A percentile compares a stretch with the other conserved stretches of the same genome.
These are phyloP conservation scores for Torrubiellomyces zombiae DNA, from an alignment of 2,329 filamentous ascomycete species.

Conservation along the genomic window DNA sequence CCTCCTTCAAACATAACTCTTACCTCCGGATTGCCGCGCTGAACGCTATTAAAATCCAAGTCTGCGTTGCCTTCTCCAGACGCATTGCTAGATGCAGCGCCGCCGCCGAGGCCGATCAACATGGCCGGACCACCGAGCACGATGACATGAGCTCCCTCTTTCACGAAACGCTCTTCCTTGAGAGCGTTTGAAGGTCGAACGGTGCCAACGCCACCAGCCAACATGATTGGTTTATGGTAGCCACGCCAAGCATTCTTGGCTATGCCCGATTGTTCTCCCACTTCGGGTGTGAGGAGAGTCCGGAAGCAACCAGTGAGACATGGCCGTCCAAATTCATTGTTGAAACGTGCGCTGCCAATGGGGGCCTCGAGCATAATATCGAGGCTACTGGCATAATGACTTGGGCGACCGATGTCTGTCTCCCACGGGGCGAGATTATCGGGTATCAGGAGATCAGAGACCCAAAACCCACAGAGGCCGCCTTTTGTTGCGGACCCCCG, in stretches of 20 bases:
- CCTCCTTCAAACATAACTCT: not conserved
- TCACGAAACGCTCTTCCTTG: conserved; percentile 65
- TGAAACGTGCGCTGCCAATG: conserved; percentile 87
- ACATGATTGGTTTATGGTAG: conserved; percentile 98
- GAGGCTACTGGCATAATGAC: conserved; percentile 81
- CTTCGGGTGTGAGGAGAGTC: conserved; percentile 50
- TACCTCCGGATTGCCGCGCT: conserved; percentile 79
- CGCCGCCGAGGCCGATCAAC: conserved; percentile 91
- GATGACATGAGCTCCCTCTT: conserved; percentile 75
- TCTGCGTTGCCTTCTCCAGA: conserved; percentile 81
- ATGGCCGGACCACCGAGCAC: conserved; percentile 93
- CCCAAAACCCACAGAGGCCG: conserved; percentile 82
- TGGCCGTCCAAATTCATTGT: conserved; percentile 93
- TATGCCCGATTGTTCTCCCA: conserved; percentile 15
- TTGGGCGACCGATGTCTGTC: conserved; percentile 71
- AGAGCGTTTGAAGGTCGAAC: conserved; percentile 82
- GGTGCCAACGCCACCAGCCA: conserved; percentile 87
- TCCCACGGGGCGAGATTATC: conserved; percentile 78
- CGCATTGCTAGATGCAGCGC: conserved; percentile 80
- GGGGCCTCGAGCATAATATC: conserved; percentile 98
- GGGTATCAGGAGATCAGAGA: conserved; percentile 85
- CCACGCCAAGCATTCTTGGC: conserved; percentile 47
- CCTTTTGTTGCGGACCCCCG: conserved; percentile 86
- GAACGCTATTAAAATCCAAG: conserved; percentile 91
- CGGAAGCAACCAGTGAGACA: conserved; percentile 82